Percentiles rank a stretch among this genome's conserved stretches.
These are phyloP conservation scores for Echeveria elegans DNA, from an alignment of 164 flowering plant species.

Conservation along the genomic window DNA sequence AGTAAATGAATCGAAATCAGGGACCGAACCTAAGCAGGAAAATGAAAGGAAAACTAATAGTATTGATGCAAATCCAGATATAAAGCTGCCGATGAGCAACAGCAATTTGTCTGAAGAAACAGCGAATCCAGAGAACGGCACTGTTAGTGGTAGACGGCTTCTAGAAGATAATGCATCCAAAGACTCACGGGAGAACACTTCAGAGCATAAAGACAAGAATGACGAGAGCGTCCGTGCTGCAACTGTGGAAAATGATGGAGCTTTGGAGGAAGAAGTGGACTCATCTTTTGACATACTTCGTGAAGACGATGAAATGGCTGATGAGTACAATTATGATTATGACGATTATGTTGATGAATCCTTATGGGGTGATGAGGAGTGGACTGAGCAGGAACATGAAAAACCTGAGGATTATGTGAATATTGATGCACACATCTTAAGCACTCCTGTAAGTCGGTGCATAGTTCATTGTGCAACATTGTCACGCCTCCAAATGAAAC, in stretches of 20 bases:
- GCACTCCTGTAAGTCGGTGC: constrained; percentile 77
- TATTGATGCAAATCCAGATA: constrained; percentile 22
- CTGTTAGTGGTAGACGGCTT: constrained; percentile 53
- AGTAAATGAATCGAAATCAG: constrained; percentile 14
- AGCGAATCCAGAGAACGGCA: constrained; percentile 21
- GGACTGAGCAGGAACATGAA: constrained; percentile 76
- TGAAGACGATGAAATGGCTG: constrained; percentile 78
- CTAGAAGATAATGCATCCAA: constrained; percentile 48
- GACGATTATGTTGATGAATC: constrained; percentile 93
- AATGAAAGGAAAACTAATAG: constrained; percentile 19
- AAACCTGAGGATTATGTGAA: constrained; percentile 73
- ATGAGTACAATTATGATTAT: constrained; percentile 95
- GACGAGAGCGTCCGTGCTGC: constrained; percentile 32
- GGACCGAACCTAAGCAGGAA: constrained; percentile 13
- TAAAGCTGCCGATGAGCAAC: constrained; percentile 30
- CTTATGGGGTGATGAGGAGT: constrained; percentile 98
- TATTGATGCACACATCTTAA: constrained; percentile 77
- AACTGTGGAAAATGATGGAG: constrained; percentile 75
- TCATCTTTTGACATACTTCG: constrained; percentile 89
- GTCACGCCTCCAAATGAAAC: not conserved
- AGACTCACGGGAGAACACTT: constrained; percentile 23
- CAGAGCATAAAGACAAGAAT: constrained; percentile 27
- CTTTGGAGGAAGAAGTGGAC: constrained; percentile 82
- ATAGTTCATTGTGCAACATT: not conserved
- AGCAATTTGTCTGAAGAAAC: constrained; percentile 31